A percentile compares a stretch with the other conserved stretches of the same genome.
These are phyloP conservation scores for Trichoderma sp. DNA, from an alignment of 2,329 filamentous ascomycete species.

Conservation along the genomic window DNA sequence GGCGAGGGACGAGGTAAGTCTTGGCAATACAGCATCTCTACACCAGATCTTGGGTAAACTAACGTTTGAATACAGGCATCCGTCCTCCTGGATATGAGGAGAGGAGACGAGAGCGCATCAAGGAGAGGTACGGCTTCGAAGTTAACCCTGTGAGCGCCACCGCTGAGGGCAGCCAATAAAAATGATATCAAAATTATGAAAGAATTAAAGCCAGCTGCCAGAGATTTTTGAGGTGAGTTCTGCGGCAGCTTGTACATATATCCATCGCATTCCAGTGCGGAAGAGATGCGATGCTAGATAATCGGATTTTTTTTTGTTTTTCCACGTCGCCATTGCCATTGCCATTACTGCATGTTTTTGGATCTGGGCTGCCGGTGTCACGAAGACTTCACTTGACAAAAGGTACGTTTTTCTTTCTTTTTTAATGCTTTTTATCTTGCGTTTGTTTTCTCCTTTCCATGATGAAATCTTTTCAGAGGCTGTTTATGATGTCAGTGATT, in stretches of 20 bases:
- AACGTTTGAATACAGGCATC: slow-evolving; percentile 58
- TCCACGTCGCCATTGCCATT: background rate
- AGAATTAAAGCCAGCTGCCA: slow-evolving; percentile 18
- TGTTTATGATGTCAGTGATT: slow-evolving; percentile 48
- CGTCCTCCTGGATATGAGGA: slow-evolving; percentile 79
- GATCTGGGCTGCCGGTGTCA: background rate
- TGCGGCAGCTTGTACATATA: slow-evolving; percentile 35
- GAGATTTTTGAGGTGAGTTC: slow-evolving; percentile 27
- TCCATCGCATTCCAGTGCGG: slow-evolving; percentile 33
- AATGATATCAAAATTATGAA: background rate
- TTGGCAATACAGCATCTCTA: background rate
- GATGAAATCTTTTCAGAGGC: slow-evolving; percentile 45
- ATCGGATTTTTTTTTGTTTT: slow-evolving; percentile 38
- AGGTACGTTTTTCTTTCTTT: slow-evolving; percentile 31
- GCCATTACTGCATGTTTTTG: background rate
- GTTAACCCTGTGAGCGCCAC: slow-evolving; percentile 63
- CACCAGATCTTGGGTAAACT: background rate
- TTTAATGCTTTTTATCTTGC: too few species aligned
- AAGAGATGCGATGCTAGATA: slow-evolving; percentile 41
- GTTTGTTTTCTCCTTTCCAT: slow-evolving; percentile 26
- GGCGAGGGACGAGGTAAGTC: slow-evolving; percentile 81
- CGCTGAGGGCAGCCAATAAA: slow-evolving; percentile 43
- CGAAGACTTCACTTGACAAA: background rate
- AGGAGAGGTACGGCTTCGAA: slow-evolving; percentile 85
- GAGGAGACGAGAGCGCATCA: slow-evolving; percentile 74